These are phyloP conservation scores for Ceriops tagal DNA, from an alignment of 345 rosid genomes.

Conservation along the genomic window DNA sequence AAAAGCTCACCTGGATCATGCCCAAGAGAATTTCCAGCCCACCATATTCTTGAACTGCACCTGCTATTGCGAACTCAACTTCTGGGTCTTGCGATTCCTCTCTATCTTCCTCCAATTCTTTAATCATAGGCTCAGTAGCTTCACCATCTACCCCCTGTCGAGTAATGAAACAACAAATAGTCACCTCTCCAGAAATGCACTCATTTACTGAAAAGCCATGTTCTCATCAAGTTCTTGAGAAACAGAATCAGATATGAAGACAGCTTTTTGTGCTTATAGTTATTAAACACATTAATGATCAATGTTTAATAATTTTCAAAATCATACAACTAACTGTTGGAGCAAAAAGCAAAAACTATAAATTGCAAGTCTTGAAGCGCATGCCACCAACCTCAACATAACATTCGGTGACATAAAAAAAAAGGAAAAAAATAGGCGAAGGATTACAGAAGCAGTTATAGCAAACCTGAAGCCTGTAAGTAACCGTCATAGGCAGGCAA, in stretches of 20 bases:
- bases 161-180: neutral
- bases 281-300: no score
- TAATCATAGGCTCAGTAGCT: constrained; percentile 99
- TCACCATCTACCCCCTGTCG: constrained; percentile 96
- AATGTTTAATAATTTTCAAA: no score
- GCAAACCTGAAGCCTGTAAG: constrained; percentile 96
- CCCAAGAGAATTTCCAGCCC: constrained; percentile 85
- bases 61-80: constrained; percentile 95
- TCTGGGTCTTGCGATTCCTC: constrained; percentile 99
- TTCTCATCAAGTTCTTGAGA: neutral
- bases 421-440: neutral
- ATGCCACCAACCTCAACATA: neutral
- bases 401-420: neutral
- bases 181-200: neutral
- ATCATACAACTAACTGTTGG: no score
- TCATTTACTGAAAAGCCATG: neutral
- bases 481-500: constrained; percentile 90
- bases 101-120: constrained; percentile 98
- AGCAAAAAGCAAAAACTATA: no score
- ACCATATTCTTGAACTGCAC: constrained; percentile 91
- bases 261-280: no score
- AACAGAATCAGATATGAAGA: no score
- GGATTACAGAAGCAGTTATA: neutral
- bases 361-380: no score
- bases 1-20: constrained; percentile 75